Base-by-base conservation (phyloP, 495 filamentous ascomycete species). In the Penicillium tannophilum region DNA sequence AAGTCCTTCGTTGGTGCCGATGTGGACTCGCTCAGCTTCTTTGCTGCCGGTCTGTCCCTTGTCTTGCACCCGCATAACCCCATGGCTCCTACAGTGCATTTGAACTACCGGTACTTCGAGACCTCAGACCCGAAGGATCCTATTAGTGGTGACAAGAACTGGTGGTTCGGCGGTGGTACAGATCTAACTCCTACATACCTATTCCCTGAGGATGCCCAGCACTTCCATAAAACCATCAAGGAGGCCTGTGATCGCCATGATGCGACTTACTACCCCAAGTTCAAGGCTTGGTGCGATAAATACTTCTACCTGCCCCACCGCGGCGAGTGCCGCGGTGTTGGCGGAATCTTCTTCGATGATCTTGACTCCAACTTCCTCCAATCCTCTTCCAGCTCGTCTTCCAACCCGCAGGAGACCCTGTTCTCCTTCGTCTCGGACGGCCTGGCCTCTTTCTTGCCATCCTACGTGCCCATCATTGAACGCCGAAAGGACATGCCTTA, bases 81-180 rank as follows among this genome's bases (percentile, higher is more conserved):
- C 26, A 96, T 95, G 88, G 93, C 93, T 19, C 94, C 94, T 0
- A 99, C 94, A 0, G 93, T 99, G 20, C 94, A 99, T 72, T 81
- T 99, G 59, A 99, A 99, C 79, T 99, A 99, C 80, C 84, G 94
- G 4, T 99, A 99, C 78, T 99, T 99, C 69, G 94, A 99, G 79
- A 99, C 94, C 7, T 79, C 81, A 14, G 80, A 84, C 59, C 78
- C 78, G 9, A 79, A 77, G 60, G 72, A 79, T 36, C 78, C 78
- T 9, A 86, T 87, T 66, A 89, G 89, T 58, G 85, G 90, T 16
- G 87, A 91, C 48, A 81, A 79, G 68, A 83, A 83, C 54, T 99
- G 95, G 95, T 99, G 94, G 94, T 99, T 96, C 61, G 94, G 94
- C 44, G 94, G 94, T 23, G 94, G 94, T 28, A 92, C 90, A 6